Percentiles rank a stretch among this genome's conserved stretches.
phyloP scores from a whole-genome alignment of 1,284 basidiomycete genomes.

The Rhodotorula sp. region DNA sequence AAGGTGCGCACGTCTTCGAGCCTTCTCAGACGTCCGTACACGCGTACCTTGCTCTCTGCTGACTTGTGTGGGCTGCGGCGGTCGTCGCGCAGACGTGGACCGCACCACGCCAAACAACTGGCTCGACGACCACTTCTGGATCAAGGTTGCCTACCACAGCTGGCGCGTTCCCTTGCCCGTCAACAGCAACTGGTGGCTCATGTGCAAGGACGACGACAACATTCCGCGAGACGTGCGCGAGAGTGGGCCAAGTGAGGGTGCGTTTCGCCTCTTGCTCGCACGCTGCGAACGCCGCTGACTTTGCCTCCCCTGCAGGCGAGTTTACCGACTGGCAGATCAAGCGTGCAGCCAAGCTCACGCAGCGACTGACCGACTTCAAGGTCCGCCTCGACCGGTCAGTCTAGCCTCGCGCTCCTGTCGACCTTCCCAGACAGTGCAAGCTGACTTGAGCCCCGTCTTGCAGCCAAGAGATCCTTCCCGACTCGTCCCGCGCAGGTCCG shows the following conservation, averaged over 20 bases:
- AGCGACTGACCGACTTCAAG: constrained; percentile 78
- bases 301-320: constrained; percentile 35
- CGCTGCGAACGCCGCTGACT: neutral
- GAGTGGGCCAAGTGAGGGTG: constrained; percentile 39
- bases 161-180: constrained; percentile 83
- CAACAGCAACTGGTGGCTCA: constrained; percentile 97
- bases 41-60: too few relatives aligned
- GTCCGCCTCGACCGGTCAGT: constrained; percentile 63
- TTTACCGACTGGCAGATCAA: constrained; percentile 81
- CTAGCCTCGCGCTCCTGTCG: constrained; percentile 42
- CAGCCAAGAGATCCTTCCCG: constrained; percentile 59
- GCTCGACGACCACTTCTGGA: constrained; percentile 95
- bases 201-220: constrained; percentile 63
- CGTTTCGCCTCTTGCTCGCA: neutral
- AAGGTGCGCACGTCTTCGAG: constrained; percentile 57
- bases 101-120: constrained; percentile 84
- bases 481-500: constrained; percentile 58
- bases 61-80: neutral
- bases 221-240: constrained; percentile 50
- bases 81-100: constrained; percentile 69
- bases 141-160: constrained; percentile 84
- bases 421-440: neutral
- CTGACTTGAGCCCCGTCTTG: neutral
- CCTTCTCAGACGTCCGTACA: constrained; percentile 5
- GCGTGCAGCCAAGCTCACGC: constrained; percentile 78